Base-by-base conservation (phyloP, 2,329 filamentous ascomycete species). In the Cercospora sesami region DNA sequence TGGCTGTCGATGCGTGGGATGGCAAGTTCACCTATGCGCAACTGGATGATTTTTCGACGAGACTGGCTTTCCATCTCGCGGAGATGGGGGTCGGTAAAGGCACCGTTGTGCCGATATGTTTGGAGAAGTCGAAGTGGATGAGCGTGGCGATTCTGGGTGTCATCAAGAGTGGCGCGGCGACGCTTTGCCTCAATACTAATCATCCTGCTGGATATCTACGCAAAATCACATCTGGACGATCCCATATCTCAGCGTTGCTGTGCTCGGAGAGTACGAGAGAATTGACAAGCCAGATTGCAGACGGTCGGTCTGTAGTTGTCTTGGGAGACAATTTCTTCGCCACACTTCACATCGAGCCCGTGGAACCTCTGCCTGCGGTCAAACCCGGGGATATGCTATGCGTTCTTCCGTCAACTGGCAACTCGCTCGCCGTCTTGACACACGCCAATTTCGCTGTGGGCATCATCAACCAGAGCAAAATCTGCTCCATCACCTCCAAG, bases 371-470 rank as follows among this genome's bases (percentile, higher is more conserved):
- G 4, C 36, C 26, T 64, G 51, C 31, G 28, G 6, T 21, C 3
- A 14, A 42, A 18, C 16, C 63, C 21, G 31, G 30, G 5, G 23
- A 53, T 28, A 51, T 5, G 31, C 63, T 60, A 8, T 60, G 63
- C 30, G 18, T 65, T 21, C 23, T 60, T 26, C 8, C 42, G 39
- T 39, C 66, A 9, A 62, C 51, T 23, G 92, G 92, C 3, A 51
- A 36, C 3, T 60, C 63, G 4, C 39, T 65, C 39, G 57, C 65
- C 1, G 62, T 58, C 1, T 55, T 66, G 12, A 64, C 64, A 21
- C 69, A 71, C 57, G 61, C 28, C 16, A 66, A 66, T 7, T 65
- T 69, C 12, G 63, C 58, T 4, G 65, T 57, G 0, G 61, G 59
- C 8, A 23, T 63, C 12, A 30, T 61, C 18, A 63, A 65, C 16